A percentile compares a stretch with the other conserved stretches of the same genome.
phyloP scores from a whole-genome alignment of 2,329 filamentous ascomycete species.

The Pseudogymnoascus sp. region DNA sequence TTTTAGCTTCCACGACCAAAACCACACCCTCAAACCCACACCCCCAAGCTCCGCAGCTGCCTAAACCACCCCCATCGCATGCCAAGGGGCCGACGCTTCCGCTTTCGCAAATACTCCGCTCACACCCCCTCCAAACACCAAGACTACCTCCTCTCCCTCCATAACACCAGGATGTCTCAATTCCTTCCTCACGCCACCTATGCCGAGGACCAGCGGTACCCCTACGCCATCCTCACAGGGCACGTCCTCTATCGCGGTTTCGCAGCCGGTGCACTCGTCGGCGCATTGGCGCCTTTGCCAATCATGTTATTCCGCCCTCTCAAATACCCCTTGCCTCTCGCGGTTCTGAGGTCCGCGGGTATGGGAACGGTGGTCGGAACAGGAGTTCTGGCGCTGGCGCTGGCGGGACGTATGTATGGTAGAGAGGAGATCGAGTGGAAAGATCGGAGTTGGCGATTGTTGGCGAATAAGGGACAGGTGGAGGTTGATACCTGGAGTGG shows the following conservation, averaged over 20 bases:
- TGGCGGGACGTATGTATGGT: constrained; percentile 46
- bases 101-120: background rate
- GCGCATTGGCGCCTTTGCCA: constrained; percentile 21
- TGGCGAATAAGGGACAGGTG: constrained; percentile 51
- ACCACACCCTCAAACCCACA: background rate
- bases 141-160: background rate
- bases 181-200: constrained; percentile 45
- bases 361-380: constrained; percentile 40
- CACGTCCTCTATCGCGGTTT: constrained; percentile 53
- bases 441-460: constrained; percentile 54
- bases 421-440: constrained; percentile 55
- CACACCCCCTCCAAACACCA: background rate
- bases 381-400: constrained; percentile 37
- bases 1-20: background rate
- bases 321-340: constrained; percentile 23
- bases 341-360: constrained; percentile 40
- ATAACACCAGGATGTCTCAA: constrained; percentile 42
- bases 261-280: constrained; percentile 45
- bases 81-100: background rate
- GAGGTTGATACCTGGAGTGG: constrained; percentile 50
- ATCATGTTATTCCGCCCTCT: background rate
- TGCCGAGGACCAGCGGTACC: constrained; percentile 55
- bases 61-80: background rate
- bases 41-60: background rate
- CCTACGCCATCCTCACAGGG: constrained; percentile 47